phyloP scores from a whole-genome alignment of 306 rosid genomes.

The Castanea mollissima region DNA sequence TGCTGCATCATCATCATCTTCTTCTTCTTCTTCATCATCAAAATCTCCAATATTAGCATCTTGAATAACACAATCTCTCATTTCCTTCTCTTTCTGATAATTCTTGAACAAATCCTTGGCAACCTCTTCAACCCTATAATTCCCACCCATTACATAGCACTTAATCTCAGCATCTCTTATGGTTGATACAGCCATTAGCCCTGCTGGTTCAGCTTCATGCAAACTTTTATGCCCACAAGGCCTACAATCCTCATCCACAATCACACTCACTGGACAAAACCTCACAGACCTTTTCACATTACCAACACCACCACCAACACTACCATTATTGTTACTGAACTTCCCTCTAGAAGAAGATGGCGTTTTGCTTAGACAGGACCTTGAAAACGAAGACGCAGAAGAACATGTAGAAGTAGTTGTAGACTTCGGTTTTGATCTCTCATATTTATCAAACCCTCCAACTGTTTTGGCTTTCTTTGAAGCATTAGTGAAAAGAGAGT shows the following conservation, averaged over 20 bases:
- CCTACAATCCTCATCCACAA: constrained; percentile 79
- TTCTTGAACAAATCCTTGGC: constrained; percentile 60
- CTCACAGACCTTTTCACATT: constrained; percentile 75
- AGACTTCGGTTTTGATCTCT: constrained; percentile 32
- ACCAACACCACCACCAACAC: constrained; percentile 5
- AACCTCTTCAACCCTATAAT: constrained; percentile 53
- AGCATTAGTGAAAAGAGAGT: constrained; percentile 72
- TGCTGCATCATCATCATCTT: constrained; percentile 55
- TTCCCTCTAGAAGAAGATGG: constrained; percentile 61
- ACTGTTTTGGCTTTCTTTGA: constrained; percentile 58
- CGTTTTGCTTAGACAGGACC: constrained; percentile 86
- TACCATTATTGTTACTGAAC: constrained; percentile 9
- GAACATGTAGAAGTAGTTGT: constrained; percentile 59
- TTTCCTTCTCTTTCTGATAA: constrained; percentile 47
- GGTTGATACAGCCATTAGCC: constrained; percentile 13
- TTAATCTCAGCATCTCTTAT: constrained; percentile 33
- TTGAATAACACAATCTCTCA: constrained; percentile 29
- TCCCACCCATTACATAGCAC: constrained; percentile 49
- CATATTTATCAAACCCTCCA: constrained; percentile 4
- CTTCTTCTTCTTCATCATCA: constrained; percentile 34
- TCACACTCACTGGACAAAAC: constrained; percentile 79
- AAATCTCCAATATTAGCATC: constrained; percentile 10
- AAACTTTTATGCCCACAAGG: constrained; percentile 76
- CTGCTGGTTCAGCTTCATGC: constrained; percentile 23
- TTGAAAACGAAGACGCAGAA: constrained; percentile 79